Evolutionary conservation across 768 basidiomycete genomes (phyloP), one percentile per base, ranked within the genome.

Genomic region (Macrolepiota fuliginosa): DNA sequence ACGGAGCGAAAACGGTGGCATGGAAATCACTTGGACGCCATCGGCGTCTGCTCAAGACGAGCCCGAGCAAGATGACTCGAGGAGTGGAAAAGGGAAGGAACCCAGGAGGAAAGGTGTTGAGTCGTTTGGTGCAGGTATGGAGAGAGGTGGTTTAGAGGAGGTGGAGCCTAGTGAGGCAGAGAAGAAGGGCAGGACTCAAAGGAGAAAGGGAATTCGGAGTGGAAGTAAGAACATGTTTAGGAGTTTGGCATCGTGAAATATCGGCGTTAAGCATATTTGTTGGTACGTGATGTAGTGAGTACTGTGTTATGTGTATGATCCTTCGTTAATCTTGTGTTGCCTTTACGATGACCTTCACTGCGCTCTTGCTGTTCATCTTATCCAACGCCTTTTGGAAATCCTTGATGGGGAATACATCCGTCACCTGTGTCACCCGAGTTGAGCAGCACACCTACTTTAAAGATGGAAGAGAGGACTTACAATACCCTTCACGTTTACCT

Each of bases 151-250:
- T 1, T 79, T 77, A 52, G 83, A 83, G 42, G 72, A 75, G 10
- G 76, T 73, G 25, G 81, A 79, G 62, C 71, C 88, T 67, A 82
- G 77, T 37, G 91, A 90, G 64, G 81, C 81, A 62, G 91, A 92
- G 54, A 78, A 88, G 66, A 82, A 81, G 45, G 96, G 96, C n/a
- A 79, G 96, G 73, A 88, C 83, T 36, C 82, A 90, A 39, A 81
- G 92, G 67, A 77, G 96, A 72, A 85, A 85, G 68, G 91, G 87
- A 9, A 81, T 90, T 55, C 81, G 96, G 55, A 97, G 94, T 70
- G 96, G 95, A 32, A 94, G 92, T 72, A 94, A 87, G 77, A 98
- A 96, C 73, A 85, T 83, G 1, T 92, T 94, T 72, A 77, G 86
- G 64, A 56, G 47, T 37, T 22, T 60, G 27, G 56, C 36, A 11